Evolutionary conservation across 2,329 filamentous ascomycete species (phyloP).

Genomic region (Ophiognomonia clavigignenti-juglandacearum): DNA sequence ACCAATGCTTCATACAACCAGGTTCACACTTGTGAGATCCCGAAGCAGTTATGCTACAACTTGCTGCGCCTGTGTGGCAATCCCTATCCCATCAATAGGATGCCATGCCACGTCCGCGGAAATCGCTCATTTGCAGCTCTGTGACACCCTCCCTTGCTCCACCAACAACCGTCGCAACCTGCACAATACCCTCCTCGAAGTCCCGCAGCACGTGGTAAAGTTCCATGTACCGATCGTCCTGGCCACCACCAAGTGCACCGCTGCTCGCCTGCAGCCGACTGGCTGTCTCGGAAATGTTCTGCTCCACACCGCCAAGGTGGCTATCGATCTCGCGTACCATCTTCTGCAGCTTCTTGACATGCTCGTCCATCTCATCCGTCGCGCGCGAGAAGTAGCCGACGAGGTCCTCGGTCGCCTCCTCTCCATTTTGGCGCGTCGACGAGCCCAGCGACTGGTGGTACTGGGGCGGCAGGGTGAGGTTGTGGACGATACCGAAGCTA

Average conservation of each 20-base stretch:
- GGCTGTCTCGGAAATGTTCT: constrained; percentile 54
- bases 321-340: constrained; percentile 61
- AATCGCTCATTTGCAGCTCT: constrained; percentile 48
- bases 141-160: constrained; percentile 56
- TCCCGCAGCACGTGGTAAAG: constrained; percentile 57
- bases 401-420: constrained; percentile 46
- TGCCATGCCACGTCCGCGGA: constrained; percentile 27
- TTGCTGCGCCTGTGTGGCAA: too few relatives aligned
- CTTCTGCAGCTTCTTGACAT: constrained; percentile 51
- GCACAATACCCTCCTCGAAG: constrained; percentile 60
- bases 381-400: constrained; percentile 60
- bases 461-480: constrained; percentile 42
- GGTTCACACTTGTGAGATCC: too few relatives aligned
- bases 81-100: constrained; percentile 13
- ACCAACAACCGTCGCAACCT: constrained; percentile 57
- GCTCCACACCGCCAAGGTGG: constrained; percentile 60
- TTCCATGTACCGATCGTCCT: constrained; percentile 43
- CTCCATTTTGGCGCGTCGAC: constrained; percentile 32
- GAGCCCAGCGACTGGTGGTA: constrained; percentile 38
- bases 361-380: constrained; percentile 56
- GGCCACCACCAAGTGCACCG: constrained; percentile 29
- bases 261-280: constrained; percentile 44
- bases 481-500: constrained; percentile 41
- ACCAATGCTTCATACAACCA: too few relatives aligned
- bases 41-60: background rate